Base-by-base conservation (phyloP, 2,329 filamentous ascomycete species). In the Dryadomyces quercus-mongolicae region DNA sequence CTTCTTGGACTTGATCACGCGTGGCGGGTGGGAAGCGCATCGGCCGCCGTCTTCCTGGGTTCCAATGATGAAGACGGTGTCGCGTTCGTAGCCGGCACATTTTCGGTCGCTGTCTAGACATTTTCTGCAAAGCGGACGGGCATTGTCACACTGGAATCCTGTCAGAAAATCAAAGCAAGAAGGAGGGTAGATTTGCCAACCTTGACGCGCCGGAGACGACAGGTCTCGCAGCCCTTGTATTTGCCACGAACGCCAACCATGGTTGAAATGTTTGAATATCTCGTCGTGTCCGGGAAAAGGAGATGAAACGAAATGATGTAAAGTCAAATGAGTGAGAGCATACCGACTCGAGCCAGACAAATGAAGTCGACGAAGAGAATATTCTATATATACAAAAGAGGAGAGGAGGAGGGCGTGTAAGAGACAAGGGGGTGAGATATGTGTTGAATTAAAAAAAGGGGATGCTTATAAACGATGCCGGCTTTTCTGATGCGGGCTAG, bases 241-340 rank as follows among this genome's bases (percentile, higher is more conserved):
- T 82, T 82, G 52, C 80, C 80, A 42, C 78, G 74, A 55, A 83
- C 79, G 53, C 80, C 80, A 59, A 82, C 79, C 79, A 82, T 81
- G 40, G 54, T 70, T 4, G 5, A 40, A 3, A 4, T 40, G 36
- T 40, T 40, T 40, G 36, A 40, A 3, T 40, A 2, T 40, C 15
- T 7, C 13, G 34, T 38, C 13, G 34, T 7, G 34, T 13, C n/a
- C n/a, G n/a, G 13, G 34, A 38, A 38, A 38, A 38, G 34, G 36
- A 12, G 36, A 16, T 4, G 10, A 12, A 12, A 40, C 36, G 15
- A 4, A 40, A 40, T 40, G 15, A 16, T 13, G 15, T 12, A 40
- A 40, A 5, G 42, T n/a, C 43, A 9, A 18, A 18, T 6, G 46
- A 16, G 9, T 50, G 13, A 8, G 21, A 22, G 6, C n/a, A n/a